phyloP scores from a whole-genome alignment of 331 rosid genomes.

The Phaseolus coccineus region DNA sequence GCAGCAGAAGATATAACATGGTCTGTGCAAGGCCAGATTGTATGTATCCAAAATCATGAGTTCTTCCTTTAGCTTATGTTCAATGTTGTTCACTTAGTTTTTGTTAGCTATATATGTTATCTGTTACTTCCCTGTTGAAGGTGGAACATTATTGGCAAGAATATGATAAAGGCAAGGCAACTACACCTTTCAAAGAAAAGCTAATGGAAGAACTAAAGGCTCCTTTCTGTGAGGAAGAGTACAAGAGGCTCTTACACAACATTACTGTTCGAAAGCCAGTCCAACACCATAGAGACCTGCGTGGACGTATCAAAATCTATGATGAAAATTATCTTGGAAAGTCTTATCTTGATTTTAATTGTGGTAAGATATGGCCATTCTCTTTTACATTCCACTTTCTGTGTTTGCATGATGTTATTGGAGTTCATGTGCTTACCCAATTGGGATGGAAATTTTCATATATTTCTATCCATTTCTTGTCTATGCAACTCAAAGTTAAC shows the following conservation, averaged over 20 bases:
- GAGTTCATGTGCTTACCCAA: neutral
- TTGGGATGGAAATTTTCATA: no score
- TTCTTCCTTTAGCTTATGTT: neutral
- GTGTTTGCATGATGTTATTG: neutral
- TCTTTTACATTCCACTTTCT: constrained; percentile 12
- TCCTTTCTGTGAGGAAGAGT: constrained; percentile 62
- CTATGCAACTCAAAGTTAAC: neutral
- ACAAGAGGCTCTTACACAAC: constrained; percentile 30
- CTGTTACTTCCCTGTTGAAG: constrained; percentile 42
- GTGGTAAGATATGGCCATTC: constrained; percentile 50
- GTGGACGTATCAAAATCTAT: constrained; percentile 44
- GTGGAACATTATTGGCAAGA: constrained; percentile 19
- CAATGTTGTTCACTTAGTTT: neutral
- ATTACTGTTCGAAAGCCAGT: constrained; percentile 43
- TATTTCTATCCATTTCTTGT: no score
- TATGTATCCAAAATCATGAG: constrained; percentile 23
- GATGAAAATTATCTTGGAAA: constrained; percentile 37
- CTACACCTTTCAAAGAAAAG: constrained; percentile 47
- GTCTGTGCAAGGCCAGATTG: neutral
- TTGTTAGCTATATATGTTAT: neutral
- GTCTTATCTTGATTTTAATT: constrained; percentile 55
- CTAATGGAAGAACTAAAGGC: constrained; percentile 56
- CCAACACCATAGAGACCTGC: constrained; percentile 45
- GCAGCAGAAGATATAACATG: neutral
- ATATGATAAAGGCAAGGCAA: neutral